Base-by-base conservation (phyloP, 2,329 filamentous ascomycete species). In the Fusarium euwallaceae region DNA sequence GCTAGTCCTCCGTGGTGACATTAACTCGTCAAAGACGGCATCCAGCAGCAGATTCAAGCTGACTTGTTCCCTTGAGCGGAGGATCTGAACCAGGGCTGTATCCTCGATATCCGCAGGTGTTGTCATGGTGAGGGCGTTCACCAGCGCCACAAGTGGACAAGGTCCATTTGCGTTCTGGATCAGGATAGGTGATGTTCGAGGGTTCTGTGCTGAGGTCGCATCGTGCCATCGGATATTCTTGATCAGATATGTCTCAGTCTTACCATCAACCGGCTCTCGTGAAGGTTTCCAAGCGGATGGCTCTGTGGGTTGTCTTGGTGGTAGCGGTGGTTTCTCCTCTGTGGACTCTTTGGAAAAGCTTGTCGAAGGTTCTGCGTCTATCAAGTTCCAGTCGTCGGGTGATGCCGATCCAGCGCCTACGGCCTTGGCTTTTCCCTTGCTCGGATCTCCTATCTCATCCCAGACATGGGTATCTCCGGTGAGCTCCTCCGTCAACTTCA, bases 81-180 rank as follows among this genome's bases (percentile, higher is more conserved):
- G 86, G 1, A 93, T 92, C 71, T 95, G 93, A 1, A 96, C 89
- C 20, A 98, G 88, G 1, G 93, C 92, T 0, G 95, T 93, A 37
- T 93, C 85, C 76, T 76, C 86, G 60, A 81, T 81, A 22, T 90
- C 87, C 4, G 91, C 86, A 1, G 93, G 92, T 0, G 95, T 96
- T 4, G 95, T 95, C 64, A 99, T 85, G 0, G 95, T 93, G 17
- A 99, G 87, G 1, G 95, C 95, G 81, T 99, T 99, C 68, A 98
- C 95, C 6, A 99, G 87, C 3, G 97, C 97, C 29, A 99, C 90
- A 16, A 99, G 85, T 1, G 97, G 97, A 82, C 97, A 99, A 1
- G 97, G 97, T 0, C 97, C 97, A 78, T 99, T 99, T 66, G 92
- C 91, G 77, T 98, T 98, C 80, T 99, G 96, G 4, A 97, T 92